Evolutionary conservation across 139 green algal genomes (phyloP).

Genomic region (Picochlorum costavermella): DNA sequence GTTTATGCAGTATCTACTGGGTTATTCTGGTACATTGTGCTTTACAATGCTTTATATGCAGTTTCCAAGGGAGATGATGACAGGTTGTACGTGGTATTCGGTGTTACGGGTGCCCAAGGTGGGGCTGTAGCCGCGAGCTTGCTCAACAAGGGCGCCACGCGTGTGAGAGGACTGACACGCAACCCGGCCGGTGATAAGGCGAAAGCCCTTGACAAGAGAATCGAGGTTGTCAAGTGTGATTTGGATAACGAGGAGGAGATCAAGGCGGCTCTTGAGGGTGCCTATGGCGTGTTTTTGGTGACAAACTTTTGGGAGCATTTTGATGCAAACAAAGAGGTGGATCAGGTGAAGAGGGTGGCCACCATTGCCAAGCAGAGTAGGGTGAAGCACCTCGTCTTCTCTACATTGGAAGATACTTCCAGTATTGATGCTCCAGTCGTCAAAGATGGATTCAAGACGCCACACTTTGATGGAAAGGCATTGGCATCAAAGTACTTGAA

Average conservation of each 20-base stretch:
- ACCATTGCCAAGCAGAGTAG: background rate
- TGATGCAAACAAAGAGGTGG: background rate
- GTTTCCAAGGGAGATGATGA: no score
- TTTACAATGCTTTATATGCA: no score
- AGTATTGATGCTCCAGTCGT: background rate
- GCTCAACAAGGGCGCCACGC: background rate
- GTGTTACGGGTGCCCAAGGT: background rate
- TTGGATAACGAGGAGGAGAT: background rate
- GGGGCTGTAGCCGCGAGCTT: background rate
- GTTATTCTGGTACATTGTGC: no score
- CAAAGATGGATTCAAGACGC: background rate
- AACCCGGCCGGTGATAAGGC: background rate
- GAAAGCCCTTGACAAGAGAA: background rate
- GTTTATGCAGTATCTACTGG: no score
- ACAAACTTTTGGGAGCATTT: constrained; percentile 5
- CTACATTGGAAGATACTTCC: constrained; percentile 1
- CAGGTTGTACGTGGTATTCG: background rate
- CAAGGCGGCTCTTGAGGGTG: background rate
- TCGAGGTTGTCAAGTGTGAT: background rate
- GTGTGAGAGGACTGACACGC: background rate
- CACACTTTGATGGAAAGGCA: constrained; percentile 2
- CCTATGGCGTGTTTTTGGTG: background rate
- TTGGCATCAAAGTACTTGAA: background rate
- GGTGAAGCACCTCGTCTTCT: background rate
- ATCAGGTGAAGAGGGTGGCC: background rate